Evolutionary conservation across 768 basidiomycete genomes (phyloP), one percentile per base, ranked within the genome.

Genomic region (Lactarius hengduanensis): DNA sequence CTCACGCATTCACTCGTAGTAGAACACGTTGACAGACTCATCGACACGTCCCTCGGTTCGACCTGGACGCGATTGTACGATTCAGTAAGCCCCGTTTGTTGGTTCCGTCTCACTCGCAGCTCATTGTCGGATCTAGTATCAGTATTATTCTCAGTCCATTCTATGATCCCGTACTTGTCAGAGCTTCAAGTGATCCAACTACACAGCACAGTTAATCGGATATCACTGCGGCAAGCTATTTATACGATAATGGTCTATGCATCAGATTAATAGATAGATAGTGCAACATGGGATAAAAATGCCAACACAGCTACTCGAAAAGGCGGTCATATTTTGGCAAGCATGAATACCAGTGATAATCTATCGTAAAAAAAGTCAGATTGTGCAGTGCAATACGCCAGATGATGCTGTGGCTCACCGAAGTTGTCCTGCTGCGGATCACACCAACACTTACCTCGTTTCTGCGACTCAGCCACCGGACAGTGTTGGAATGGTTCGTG

Each of bases 41-140:
- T 99, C 69, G 89, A 97, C 68, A 90, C 83, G 62, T 96, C 96
- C 0, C 78, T 97, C 56, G 94, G 93, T 15, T 96, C 93, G 38
- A 88, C 92, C 68, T 98, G 96, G 90, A 98, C 97, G 43, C 83
- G 95, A 70, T 77, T 98, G 40, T 99, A 99, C 75, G 97, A 99
- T 77, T 97, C 94, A 67, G 92, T 94, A 73, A 73, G 89, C 73
- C 38, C 38, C 70, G 41, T 45, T 13, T 47, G 40, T 16, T 57
- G 11, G 56, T 30, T 30, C 16, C 34, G 15, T 45, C 57, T 56
- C 2, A 15, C 26, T n/a, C 22, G 4, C 16, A 28, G 15, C 61
- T 67, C 13, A 69, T 43, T 26, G 10, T 59, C 34, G 28, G 69
- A 64, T 45, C 34, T 72, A 95, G 93, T 96, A 89, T 78, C 94